Conservation (phyloP, 2,329 filamentous ascomycete species). For the Metarhizium humberi region DNA sequence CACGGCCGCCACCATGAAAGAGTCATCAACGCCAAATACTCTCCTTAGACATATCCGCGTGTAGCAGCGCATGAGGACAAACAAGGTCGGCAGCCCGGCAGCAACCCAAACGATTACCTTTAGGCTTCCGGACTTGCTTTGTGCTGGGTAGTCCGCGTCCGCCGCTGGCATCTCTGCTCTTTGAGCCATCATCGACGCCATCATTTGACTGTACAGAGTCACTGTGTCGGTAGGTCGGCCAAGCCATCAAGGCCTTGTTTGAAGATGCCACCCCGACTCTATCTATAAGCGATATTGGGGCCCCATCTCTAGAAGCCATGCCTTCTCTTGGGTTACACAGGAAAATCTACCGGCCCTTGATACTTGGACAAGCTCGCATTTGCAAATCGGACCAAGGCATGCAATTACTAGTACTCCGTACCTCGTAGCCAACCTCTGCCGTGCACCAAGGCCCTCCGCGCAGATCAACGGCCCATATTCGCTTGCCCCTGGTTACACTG, state of each 20-base stretch:
- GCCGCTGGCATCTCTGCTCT: not conserved
- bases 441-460: not conserved
- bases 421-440: no score
- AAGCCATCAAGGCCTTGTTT: not conserved
- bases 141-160: conserved; percentile 21
- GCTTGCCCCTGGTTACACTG: not conserved
- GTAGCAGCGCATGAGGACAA: conserved; percentile 5
- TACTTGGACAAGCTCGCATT: no score
- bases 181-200: not conserved
- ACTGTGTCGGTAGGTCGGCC: not conserved
- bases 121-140: conserved; percentile 2
- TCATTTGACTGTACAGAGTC: not conserved
- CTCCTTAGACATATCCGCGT: conserved; percentile 6
- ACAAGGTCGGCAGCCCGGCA: not conserved
- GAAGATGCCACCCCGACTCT: not conserved
- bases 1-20: conserved; percentile 7
- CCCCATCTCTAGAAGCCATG: no score
- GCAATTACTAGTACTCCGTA: no score
- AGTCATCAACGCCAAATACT: conserved; percentile 5
- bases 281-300: not conserved
- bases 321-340: no score
- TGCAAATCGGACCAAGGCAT: no score
- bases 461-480: not conserved
- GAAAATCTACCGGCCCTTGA: no score
- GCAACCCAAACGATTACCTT: conserved; percentile 4